Conservation (phyloP, 1,284 basidiomycete genomes). For the Sporisorium exsertum region DNA sequence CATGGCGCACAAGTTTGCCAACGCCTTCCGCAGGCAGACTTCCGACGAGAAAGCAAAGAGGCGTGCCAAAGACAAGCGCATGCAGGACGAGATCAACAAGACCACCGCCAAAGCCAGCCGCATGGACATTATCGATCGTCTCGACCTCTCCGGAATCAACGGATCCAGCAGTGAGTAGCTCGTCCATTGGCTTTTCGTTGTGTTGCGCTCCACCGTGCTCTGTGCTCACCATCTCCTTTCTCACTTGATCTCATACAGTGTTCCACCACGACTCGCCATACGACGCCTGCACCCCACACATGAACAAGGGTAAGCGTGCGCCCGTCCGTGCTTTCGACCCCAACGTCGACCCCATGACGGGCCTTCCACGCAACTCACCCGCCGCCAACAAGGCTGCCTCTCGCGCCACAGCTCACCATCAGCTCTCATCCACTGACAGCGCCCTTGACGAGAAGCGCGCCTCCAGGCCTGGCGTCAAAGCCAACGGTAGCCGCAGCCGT, state of each 20-base stretch:
- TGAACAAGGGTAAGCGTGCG: slow-evolving; percentile 57
- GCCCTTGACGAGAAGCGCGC: slow-evolving; percentile 30
- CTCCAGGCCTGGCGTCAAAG: slow-evolving; percentile 27
- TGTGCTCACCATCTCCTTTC: background rate
- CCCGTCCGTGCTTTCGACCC: slow-evolving; percentile 66
- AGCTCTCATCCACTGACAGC: slow-evolving; percentile 7
- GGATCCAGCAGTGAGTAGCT: slow-evolving; percentile 55
- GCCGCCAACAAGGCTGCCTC: slow-evolving; percentile 22
- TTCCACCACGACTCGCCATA: slow-evolving; percentile 69
- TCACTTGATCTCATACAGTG: slow-evolving; percentile 24
- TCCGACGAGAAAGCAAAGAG: slow-evolving; percentile 59
- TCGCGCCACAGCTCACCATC: slow-evolving; percentile 1
- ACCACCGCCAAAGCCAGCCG: slow-evolving; percentile 41
- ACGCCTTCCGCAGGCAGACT: slow-evolving; percentile 56
- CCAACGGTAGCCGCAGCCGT: slow-evolving; percentile 31
- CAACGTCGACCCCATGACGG: slow-evolving; percentile 64
- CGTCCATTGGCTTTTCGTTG: background rate
- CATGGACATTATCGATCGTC: slow-evolving; percentile 67
- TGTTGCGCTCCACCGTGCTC: background rate
- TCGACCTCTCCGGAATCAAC: slow-evolving; percentile 64
- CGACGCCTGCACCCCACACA: slow-evolving; percentile 66
- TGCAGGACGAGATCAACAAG: slow-evolving; percentile 52
- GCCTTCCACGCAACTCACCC: slow-evolving; percentile 32
- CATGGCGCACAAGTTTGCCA: slow-evolving; percentile 57
- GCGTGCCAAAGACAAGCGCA: slow-evolving; percentile 50